A percentile compares a stretch with the other conserved stretches of the same genome.
Evolutionary conservation across 2,329 filamentous ascomycete species (phyloP).

Genomic region (Lachnellula willkommii): DNA sequence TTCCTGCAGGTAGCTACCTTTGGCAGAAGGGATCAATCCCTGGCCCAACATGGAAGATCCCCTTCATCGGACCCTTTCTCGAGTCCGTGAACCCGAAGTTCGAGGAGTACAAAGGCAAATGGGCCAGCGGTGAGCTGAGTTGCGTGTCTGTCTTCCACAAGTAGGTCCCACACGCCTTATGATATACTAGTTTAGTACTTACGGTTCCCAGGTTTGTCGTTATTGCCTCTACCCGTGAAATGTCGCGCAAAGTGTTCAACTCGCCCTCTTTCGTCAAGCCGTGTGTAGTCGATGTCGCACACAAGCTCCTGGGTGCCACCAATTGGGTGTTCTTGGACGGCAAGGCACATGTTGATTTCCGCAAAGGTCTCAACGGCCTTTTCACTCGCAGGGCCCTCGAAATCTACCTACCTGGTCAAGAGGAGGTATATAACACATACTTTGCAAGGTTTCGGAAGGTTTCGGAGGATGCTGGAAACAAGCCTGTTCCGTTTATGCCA

Average conservation of each 20-base stretch:
- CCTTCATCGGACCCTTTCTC: constrained; percentile 93
- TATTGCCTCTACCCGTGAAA: constrained; percentile 89
- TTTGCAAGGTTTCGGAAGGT: constrained; percentile 73
- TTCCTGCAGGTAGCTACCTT: constrained; percentile 62
- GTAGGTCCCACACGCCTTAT: constrained; percentile 45
- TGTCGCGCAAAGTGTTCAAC: constrained; percentile 96
- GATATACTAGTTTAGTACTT: not conserved
- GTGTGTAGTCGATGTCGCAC: constrained; percentile 88
- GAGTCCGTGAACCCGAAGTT: constrained; percentile 90
- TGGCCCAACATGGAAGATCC: constrained; percentile 69
- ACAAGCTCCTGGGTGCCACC: constrained; percentile 83
- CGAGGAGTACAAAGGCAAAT: constrained; percentile 85
- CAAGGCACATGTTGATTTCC: constrained; percentile 91
- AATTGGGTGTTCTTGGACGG: constrained; percentile 99
- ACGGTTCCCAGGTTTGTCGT: constrained; percentile 74
- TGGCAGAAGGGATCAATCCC: constrained; percentile 69
- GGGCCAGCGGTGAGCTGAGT: constrained; percentile 84
- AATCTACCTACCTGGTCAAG: constrained; percentile 83
- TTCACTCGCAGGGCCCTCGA: constrained; percentile 90
- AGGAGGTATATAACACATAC: constrained; percentile 85
- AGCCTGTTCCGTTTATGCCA: constrained; percentile 82
- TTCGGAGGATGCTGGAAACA: constrained; percentile 64
- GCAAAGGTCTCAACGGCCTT: constrained; percentile 89
- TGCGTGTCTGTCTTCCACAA: constrained; percentile 99
- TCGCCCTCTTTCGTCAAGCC: constrained; percentile 89